Conservation (phyloP, 1,139 yeast species). For the Nakaseomyces nivariensis region DNA sequence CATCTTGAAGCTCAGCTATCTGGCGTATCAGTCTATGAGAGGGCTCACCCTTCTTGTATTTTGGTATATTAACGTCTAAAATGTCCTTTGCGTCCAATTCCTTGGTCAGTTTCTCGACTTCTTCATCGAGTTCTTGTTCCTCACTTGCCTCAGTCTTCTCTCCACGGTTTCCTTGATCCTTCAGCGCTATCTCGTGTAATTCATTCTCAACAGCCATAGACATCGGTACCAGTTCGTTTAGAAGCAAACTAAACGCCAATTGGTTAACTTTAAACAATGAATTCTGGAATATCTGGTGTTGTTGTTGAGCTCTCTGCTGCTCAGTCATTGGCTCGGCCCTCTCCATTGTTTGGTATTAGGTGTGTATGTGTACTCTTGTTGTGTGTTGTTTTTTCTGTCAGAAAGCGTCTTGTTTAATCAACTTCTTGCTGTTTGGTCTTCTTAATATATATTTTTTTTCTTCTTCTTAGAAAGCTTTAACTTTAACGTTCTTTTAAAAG, state of each 20-base stretch:
- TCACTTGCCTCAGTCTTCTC: slow-evolving; percentile 34
- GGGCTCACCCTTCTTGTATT: slow-evolving; percentile 7
- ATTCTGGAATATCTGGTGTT: slow-evolving; percentile 24
- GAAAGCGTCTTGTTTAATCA: too few species aligned
- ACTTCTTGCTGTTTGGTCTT: too few species aligned
- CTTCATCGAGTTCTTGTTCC: slow-evolving; percentile 24
- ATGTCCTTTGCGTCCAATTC: not conserved
- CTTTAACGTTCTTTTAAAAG: too few species aligned
- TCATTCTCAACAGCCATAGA: slow-evolving; percentile 34
- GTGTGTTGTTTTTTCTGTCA: too few species aligned
- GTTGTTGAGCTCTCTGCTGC: slow-evolving; percentile 21
- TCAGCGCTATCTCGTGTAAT: slow-evolving; percentile 4
- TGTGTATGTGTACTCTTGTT: too few species aligned
- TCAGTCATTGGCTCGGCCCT: slow-evolving; percentile 11
- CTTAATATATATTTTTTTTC: too few species aligned
- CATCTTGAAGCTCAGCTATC: slow-evolving; percentile 14
- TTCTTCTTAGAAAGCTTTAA: too few species aligned
- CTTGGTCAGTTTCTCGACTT: slow-evolving; percentile 7
- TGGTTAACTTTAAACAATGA: slow-evolving; percentile 26
- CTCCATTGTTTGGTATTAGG: not conserved
- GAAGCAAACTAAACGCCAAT: slow-evolving; percentile 34
- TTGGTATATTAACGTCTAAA: slow-evolving; percentile 3
- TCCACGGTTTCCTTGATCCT: not conserved
- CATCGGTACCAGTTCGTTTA: slow-evolving; percentile 69
- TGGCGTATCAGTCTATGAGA: slow-evolving; percentile 20